phyloP scores from a whole-genome alignment of 176 grass and related monocot genomes.

The Paspalum vaginatum region DNA sequence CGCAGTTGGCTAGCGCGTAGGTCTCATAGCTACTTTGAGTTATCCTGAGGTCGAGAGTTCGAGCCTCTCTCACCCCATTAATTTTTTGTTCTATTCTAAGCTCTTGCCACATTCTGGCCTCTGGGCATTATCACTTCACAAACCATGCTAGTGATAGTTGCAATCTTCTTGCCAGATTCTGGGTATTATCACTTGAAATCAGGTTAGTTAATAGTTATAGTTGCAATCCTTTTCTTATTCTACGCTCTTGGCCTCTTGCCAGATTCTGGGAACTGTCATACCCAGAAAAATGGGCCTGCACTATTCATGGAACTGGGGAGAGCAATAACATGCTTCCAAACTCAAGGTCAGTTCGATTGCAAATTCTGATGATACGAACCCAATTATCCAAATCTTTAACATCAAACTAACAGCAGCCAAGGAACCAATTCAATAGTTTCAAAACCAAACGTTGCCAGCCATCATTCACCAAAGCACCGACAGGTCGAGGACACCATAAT shows the following conservation, averaged over 20 bases:
- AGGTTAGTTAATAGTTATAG: too few relatives aligned
- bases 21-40: conserved; percentile 70
- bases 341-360: background rate
- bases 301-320: too few relatives aligned
- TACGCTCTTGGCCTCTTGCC: too few relatives aligned
- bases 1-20: conserved; percentile 79
- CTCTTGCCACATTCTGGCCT: background rate
- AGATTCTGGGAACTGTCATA: too few relatives aligned
- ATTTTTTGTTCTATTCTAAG: background rate
- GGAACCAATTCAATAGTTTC: background rate
- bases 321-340: too few relatives aligned
- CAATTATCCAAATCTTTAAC: background rate
- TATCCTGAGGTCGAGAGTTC: conserved; percentile 95
- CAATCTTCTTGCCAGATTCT: background rate
- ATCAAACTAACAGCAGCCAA: background rate
- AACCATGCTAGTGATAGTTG: too few relatives aligned
- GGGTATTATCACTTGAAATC: too few relatives aligned
- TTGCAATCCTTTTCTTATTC: too few relatives aligned
- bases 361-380: background rate
- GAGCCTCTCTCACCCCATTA: conserved; percentile 86
- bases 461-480: background rate
- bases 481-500: too few relatives aligned
- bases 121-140: background rate
- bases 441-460: background rate
- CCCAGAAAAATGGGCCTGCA: too few relatives aligned